Base-by-base conservation (phyloP, 345 rosid species). In the Tarenaya hassleriana region DNA sequence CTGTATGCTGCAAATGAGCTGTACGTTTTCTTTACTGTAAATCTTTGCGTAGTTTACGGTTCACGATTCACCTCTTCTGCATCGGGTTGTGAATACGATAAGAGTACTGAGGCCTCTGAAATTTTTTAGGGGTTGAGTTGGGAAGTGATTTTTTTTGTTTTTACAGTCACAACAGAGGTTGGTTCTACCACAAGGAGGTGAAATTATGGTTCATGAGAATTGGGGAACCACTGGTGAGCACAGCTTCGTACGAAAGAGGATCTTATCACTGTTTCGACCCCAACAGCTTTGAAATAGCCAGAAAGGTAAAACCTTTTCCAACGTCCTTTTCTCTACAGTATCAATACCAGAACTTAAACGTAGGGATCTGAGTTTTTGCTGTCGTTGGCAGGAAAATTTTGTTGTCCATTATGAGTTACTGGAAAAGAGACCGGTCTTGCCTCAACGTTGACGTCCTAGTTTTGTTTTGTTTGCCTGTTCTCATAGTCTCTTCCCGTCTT, bases 111-210 rank as follows among this genome's bases (percentile, higher is more conserved):
- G 8, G 42, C 17, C 11, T 34, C 47, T 15, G 6, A 0, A 8
- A 20, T 4, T 13, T 58, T 35, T 14, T 39, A 15, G 8, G 51
- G 5, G 55, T 11, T 34, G 8, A 11, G 12, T 47, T 33, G 7
- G 46, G 12, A 27, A 16, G 49, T 45, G 41, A 29, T 57, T 64
- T 27, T 62, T 65, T 10, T 48, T 68, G 60, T 65, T 10, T 48
- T 68, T 62, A 69, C 97, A 94, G 99, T 53, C 77, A 77, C 32
- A 82, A 78, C 41, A 77, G 80, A 77, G 81, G 87, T 41, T 94
- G 99, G 99, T 75, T 94, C 63, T 88, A 86, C 67, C 94, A 88
- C 83, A 94, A 86, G 67, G 99, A 88, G 54, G 81, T 57, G 29
- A 77, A 78, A 44, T 17, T 62, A 31, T 94, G 99, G 99, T 78